Conservation (phyloP, 2,329 filamentous ascomycete species). For the Calonectria leucothoes region DNA sequence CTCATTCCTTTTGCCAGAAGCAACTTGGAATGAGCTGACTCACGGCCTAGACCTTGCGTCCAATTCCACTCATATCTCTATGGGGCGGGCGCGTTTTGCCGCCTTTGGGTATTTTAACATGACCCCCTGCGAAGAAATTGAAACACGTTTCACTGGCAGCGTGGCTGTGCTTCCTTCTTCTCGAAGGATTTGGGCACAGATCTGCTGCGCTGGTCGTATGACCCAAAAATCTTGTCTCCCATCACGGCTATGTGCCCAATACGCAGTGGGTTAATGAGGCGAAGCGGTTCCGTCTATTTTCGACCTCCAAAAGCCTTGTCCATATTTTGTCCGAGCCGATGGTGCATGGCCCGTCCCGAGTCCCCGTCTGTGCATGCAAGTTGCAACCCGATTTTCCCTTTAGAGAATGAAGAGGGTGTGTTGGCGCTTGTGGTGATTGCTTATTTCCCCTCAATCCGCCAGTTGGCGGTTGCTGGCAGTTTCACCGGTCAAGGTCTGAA, state of each 20-base stretch:
- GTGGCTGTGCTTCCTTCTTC: constrained; percentile 38
- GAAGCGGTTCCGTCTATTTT: constrained; percentile 23
- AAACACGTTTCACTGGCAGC: constrained; percentile 30
- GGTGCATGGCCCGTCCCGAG: constrained; percentile 19
- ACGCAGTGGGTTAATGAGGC: constrained; percentile 15
- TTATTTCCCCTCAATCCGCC: constrained; percentile 26
- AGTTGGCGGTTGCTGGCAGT: constrained; percentile 32
- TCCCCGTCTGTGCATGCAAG: constrained; percentile 28
- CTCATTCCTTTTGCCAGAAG: constrained; percentile 28
- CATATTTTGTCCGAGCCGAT: constrained; percentile 9
- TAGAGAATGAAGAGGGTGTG: constrained; percentile 5
- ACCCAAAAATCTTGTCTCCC: constrained; percentile 16
- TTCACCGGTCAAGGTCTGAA: constrained; percentile 26
- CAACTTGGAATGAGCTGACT: neutral
- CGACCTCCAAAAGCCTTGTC: constrained; percentile 17
- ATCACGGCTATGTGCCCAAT: constrained; percentile 25
- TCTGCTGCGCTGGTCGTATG: constrained; percentile 27
- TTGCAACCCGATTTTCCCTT: constrained; percentile 10
- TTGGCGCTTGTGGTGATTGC: constrained; percentile 24
- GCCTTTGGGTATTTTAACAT: constrained; percentile 11
- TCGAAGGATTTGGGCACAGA: constrained; percentile 34
- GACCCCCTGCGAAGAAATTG: constrained; percentile 13
- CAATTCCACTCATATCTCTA: constrained; percentile 19
- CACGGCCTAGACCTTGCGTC: constrained; percentile 7
- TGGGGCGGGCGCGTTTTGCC: constrained; percentile 21